Evolutionary conservation across 768 basidiomycete genomes (phyloP), one percentile per base, ranked within the genome.

Genomic region (Psilocybe subaeruginosa): DNA sequence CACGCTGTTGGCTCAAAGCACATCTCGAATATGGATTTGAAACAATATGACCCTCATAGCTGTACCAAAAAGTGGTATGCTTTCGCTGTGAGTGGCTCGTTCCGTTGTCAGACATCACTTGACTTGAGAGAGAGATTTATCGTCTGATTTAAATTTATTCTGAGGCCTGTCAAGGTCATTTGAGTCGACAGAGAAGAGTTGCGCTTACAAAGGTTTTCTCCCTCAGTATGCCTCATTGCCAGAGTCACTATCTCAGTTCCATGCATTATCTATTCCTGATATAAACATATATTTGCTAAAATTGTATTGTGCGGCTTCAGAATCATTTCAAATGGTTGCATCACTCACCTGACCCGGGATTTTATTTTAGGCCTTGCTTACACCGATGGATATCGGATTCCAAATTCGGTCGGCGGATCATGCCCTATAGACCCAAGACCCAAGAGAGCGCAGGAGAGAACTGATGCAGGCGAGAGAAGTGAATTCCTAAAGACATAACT

Each of bases 71-170:
- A 12, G 8, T 61, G 61, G 62, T 61, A 55, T 29, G 35, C 33
- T 54, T 59, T 62, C 63, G 70, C 72, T 69, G 71, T 72, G 78
- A 70, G 75, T 60, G 83, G 87, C 78, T 89, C 87, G 87, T 89
- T 89, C 87, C 79, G 85, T 77, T 89, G 87, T 86, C 87, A 74
- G 69, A 82, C 74, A 82, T 74, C 52, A 63, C 47, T 41, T 33
- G 6, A 3, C 23, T 56, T 48, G 14, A 17, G 45, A 55, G 41
- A 43, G 14, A n/a, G 14, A 12, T 43, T 5, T 43, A 5, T 43
- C 14, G 14, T 43, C 14, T 5, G n/a, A 23, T 23, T 23, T 23
- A 23, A 23, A 23, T 43, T 12, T 43, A 16, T 12, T 43, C 14
- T 43, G 9, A 16, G 14, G 9, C 41, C 41, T 43, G 8, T 43